Percentiles rank a stretch among this genome's conserved stretches.
phyloP scores from a whole-genome alignment of 768 basidiomycete genomes.

The Pleurotus eryngii region DNA sequence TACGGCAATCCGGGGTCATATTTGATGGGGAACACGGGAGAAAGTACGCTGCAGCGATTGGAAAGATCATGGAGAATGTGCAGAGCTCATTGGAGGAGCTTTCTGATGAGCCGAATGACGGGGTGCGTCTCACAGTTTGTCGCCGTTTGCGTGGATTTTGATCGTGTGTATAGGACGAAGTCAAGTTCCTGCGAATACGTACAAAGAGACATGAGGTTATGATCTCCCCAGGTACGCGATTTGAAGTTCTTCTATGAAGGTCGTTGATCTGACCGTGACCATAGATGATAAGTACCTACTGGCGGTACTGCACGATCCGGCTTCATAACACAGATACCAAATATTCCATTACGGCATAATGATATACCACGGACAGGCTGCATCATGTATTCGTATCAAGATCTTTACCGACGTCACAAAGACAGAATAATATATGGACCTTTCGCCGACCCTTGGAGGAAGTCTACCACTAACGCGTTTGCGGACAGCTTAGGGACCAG shows the following conservation, averaged over 20 bases:
- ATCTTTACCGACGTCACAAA: too few species aligned
- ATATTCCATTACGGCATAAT: too few species aligned
- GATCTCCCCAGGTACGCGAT: conserved; percentile 81
- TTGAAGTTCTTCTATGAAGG: background rate
- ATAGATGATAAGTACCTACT: conserved; percentile 78
- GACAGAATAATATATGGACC: too few species aligned
- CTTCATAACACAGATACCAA: conserved; percentile 27
- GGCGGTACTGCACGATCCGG: conserved; percentile 80
- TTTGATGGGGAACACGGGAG: conserved; percentile 83
- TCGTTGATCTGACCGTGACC: background rate
- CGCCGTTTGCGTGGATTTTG: background rate
- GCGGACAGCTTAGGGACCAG: too few species aligned
- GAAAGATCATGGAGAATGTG: conserved; percentile 74
- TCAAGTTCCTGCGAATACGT: conserved; percentile 86
- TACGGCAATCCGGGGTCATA: conserved; percentile 79
- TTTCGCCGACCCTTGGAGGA: too few species aligned
- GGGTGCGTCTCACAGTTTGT: conserved; percentile 36
- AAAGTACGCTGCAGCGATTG: conserved; percentile 71
- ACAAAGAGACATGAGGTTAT: conserved; percentile 91
- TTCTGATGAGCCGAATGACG: conserved; percentile 57
- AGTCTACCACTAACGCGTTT: too few species aligned
- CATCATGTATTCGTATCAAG: too few species aligned
- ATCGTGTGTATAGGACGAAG: conserved; percentile 58
- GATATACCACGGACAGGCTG: too few species aligned
- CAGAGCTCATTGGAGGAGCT: conserved; percentile 78